A percentile compares a stretch with the other conserved stretches of the same genome.
Conservation (phyloP, 2,329 filamentous ascomycete genomes). For the Chaetothyriales sp. region DNA sequence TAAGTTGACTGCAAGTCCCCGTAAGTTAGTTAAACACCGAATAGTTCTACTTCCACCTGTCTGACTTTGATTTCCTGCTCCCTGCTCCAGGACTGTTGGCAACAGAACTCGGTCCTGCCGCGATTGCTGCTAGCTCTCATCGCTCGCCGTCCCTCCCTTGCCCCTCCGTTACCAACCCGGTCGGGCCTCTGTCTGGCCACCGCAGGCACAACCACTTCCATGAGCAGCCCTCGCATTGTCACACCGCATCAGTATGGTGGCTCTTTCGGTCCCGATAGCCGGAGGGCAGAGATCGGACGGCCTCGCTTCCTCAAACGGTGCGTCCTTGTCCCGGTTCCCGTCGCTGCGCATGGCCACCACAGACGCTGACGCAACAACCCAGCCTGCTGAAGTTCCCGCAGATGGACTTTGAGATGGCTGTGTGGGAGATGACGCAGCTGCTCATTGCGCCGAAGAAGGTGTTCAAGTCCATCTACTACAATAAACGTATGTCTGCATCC, state of each 20-base stretch:
- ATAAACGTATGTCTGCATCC: slow-evolving; percentile 33
- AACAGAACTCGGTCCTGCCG: not conserved
- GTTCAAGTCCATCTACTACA: slow-evolving; percentile 55
- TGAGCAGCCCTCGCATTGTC: slow-evolving; percentile 42
- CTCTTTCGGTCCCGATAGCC: slow-evolving; percentile 38
- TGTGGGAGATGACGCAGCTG: slow-evolving; percentile 57
- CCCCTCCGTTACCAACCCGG: not conserved
- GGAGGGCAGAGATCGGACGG: slow-evolving; percentile 41
- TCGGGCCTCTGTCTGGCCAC: not conserved
- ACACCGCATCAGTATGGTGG: slow-evolving; percentile 43
- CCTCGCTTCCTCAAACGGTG: slow-evolving; percentile 52
- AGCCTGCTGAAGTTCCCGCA: slow-evolving; percentile 56
- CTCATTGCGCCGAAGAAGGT: slow-evolving; percentile 56
- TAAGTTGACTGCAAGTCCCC: too few relatives aligned
- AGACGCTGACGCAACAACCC: slow-evolving; percentile 7
- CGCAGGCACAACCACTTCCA: slow-evolving; percentile 2
- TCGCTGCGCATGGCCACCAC: not conserved
- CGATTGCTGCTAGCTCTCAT: not conserved
- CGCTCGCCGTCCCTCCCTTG: not conserved
- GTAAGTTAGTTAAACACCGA: not conserved
- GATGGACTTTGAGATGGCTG: slow-evolving; percentile 60
- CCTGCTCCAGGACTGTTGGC: not conserved
- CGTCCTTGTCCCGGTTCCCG: slow-evolving; percentile 2
- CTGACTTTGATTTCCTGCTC: not conserved
- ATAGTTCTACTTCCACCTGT: not conserved